phyloP scores from a whole-genome alignment of 768 basidiomycete species.

The Termitomyces sp. region DNA sequence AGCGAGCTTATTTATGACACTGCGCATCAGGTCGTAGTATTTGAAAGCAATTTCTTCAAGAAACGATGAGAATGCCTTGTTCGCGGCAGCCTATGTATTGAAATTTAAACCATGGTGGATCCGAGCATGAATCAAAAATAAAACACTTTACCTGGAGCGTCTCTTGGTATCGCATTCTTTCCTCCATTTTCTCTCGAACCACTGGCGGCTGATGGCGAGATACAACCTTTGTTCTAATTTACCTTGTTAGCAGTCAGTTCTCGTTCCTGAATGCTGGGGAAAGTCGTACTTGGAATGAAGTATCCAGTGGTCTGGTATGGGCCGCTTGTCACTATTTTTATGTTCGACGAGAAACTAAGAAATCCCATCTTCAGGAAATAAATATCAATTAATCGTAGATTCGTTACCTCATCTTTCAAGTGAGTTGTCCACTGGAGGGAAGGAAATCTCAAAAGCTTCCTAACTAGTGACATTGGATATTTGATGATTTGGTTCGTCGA shows the following conservation, averaged over 20 bases:
- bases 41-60: conserved; percentile 61
- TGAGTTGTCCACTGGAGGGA: conserved; percentile 65
- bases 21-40: conserved; percentile 66
- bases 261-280: not conserved
- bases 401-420: conserved; percentile 61
- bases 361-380: not conserved
- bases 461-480: conserved; percentile 38
- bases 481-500: not conserved
- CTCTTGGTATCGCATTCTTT: conserved; percentile 73
- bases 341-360: conserved; percentile 76
- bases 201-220: conserved; percentile 76
- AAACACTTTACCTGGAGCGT: conserved; percentile 38
- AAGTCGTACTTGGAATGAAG: conserved; percentile 54
- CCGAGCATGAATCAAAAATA: not conserved
- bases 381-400: not conserved
- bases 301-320: conserved; percentile 52
- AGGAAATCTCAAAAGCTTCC: conserved; percentile 68
- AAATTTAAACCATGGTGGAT: not conserved
- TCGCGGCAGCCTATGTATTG: conserved; percentile 44
- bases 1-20: conserved; percentile 76
- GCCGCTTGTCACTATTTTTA: conserved; percentile 47
- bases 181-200: conserved; percentile 53
- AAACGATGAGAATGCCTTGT: conserved; percentile 61
- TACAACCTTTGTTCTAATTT: conserved; percentile 60
- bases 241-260: not conserved